A percentile compares a stretch with the other conserved stretches of the same genome.
Conservation (phyloP, 805 yeast genomes). For the Metschnikowia arizonensis region DNA sequence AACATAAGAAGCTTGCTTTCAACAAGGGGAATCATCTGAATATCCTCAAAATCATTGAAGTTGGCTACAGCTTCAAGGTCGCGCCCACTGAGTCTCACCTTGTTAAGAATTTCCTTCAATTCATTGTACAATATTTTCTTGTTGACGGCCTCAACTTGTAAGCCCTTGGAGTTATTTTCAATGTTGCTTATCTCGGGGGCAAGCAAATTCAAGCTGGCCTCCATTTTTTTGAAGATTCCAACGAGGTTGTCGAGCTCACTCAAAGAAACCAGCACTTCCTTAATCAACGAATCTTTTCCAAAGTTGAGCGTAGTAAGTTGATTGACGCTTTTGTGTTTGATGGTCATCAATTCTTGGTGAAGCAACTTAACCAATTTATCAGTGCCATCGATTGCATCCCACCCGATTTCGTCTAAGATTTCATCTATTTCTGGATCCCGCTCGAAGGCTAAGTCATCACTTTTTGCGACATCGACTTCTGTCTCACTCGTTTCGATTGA, state of each 20-base stretch:
- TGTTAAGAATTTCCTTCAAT: slow-evolving; percentile 60
- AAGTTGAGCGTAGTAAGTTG: slow-evolving; percentile 37
- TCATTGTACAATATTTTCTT: slow-evolving; percentile 72
- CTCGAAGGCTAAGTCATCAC: slow-evolving; percentile 18
- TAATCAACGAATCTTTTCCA: slow-evolving; percentile 28
- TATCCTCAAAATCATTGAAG: slow-evolving; percentile 47
- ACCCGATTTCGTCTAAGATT: slow-evolving; percentile 69
- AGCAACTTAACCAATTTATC: slow-evolving; percentile 55
- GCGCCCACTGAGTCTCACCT: slow-evolving; percentile 60
- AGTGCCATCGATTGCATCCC: slow-evolving; percentile 68
- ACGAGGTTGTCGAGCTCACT: slow-evolving; percentile 35
- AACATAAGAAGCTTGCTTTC: slow-evolving; percentile 57
- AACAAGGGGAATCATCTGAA: slow-evolving; percentile 39
- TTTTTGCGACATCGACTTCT: neutral
- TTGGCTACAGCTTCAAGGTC: slow-evolving; percentile 46
- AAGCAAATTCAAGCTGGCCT: slow-evolving; percentile 38
- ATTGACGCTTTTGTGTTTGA: slow-evolving; percentile 61
- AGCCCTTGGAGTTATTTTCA: slow-evolving; percentile 72
- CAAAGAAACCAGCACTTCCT: slow-evolving; percentile 32
- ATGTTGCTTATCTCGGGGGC: slow-evolving; percentile 65
- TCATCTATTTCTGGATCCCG: slow-evolving; percentile 53
- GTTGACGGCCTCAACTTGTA: slow-evolving; percentile 80
- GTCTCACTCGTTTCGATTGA: slow-evolving; percentile 3
- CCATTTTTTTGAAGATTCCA: slow-evolving; percentile 39
- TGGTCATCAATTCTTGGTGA: slow-evolving; percentile 51